Conservation (phyloP, 2,329 filamentous ascomycete species). For the Fusarium begoniae region DNA sequence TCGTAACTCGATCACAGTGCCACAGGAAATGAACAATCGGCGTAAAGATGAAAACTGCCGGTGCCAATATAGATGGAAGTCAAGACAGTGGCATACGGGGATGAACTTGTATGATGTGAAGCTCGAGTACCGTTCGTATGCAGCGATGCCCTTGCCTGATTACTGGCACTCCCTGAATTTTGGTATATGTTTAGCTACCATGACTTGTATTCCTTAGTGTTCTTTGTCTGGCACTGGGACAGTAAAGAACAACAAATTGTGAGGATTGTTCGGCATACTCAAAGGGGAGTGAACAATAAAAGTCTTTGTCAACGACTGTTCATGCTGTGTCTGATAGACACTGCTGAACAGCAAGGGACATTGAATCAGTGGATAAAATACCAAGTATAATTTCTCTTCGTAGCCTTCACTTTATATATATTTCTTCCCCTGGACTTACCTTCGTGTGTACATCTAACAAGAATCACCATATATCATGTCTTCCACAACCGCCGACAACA, state of each 20-base stretch:
- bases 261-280: background rate
- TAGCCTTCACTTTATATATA: no score
- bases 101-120: background rate
- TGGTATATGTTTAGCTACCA: no score
- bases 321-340: background rate
- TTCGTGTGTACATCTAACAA: background rate
- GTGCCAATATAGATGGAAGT: rapidly evolving
- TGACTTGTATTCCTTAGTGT: background rate
- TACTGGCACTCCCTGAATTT: rapidly evolving
- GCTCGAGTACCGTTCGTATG: background rate
- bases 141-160: background rate
- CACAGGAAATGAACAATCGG: no score
- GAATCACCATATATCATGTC: background rate
- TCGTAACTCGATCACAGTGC: background rate
- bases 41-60: background rate
- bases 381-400: background rate
- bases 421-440: background rate
- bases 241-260: background rate
- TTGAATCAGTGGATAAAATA: background rate
- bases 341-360: background rate
- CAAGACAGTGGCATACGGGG: rapidly evolving
- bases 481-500: background rate
- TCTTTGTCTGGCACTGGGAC: background rate
- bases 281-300: background rate
- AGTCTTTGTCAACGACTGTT: background rate